Evolutionary conservation across 805 yeast genomes (phyloP), one percentile per base, ranked within the genome.

Genomic region (Saccharomycopsis sp.): DNA sequence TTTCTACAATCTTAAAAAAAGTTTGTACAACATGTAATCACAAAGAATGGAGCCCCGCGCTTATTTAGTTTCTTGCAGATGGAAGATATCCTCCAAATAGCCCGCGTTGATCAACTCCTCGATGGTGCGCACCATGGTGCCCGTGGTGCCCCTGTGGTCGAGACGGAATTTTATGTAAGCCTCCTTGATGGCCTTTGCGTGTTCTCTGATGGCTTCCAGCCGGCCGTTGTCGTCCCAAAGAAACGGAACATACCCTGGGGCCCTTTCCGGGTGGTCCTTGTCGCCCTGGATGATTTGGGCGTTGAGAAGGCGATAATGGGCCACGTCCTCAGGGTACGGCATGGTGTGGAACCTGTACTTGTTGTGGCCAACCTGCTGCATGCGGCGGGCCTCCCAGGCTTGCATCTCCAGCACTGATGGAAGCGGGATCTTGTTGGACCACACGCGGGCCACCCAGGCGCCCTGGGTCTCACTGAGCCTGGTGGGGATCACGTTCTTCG

Each of bases 391-490:
- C 27, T 71, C 56, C 15, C 60, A 50, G 3, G 50, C 41, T 31
- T 69, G 70, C 73, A 75, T 78, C 15, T 61, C 68, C 18, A 59
- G 61, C 15, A 48, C 47, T 0, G 65, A 34, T 1, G 87, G 85
- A 9, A 77, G 56, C 10, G 48, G 9, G 2, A 81, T 54, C 30
- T 75, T 64, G 0, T 77, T 76, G 3, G 71, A 55, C 59, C 80
- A 73, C 2, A 75, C 74, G 42, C 86, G 64, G 2, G 81, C 72
- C 22, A 81, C 62, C 52, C 77, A 68, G 5, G 76, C 64, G 1
- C 81, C 84, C 53, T 83, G 92, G 36, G 72, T 60, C 50, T 72
- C 76, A 12, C 80, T 69, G 1, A 71, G 60, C 37, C 81, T 65
- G 45, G 77, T 76, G 5, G 86, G 82, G 1, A 79, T 60, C 3